Base-by-base conservation (phyloP, 805 yeast genomes). In the Cyberlindnera xishuangbannaensis region DNA sequence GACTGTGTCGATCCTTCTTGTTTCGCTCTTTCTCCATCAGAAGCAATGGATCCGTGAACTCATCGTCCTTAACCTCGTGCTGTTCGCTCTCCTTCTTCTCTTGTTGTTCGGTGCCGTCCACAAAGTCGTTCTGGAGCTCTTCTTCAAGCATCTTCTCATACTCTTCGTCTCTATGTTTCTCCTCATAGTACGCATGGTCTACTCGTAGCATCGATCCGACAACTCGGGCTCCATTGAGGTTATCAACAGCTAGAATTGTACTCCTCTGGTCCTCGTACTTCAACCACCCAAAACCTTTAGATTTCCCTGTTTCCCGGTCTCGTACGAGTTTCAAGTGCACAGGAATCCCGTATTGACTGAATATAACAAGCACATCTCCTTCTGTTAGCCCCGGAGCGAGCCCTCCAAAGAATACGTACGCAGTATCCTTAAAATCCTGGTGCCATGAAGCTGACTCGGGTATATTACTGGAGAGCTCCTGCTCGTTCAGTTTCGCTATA, bases 281-380 rank as follows among this genome's bases (percentile, higher is more conserved):
- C 44, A 90, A 56, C 60, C 78, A 87, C 4, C 81, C 92, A 64
- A 79, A 84, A 6, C 95, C 92, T 34, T 69, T 66, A 2, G 85
- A 75, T 35, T 70, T 69, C 3, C 86, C 85, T 0, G 81, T 69
- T 3, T 65, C 71, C 37, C 63, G 65, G 49, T 85, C 90, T 37
- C 90, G 68, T 17, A 74, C 70, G 32, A 88, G 61, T 32, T 78
- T 74, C 22, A 90, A 53, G 45, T 82, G 83, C 0, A 82, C 80
- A 0, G 96, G 96, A 14, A 78, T 70, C 1, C 97, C 97, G 56
- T 73, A 90, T 51, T 90, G 97, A 2, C 95, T 82, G 53, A 90
- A 90, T 20, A 88, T 73, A 0, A 76, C 69, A 6, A 87, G 49
- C 1, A 90, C 56, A 52, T 90, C 97, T 30, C 77, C 76, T 51